Base-by-base conservation (phyloP, 371 early-diverging fungal species). In the Chytridium lagenaria region DNA sequence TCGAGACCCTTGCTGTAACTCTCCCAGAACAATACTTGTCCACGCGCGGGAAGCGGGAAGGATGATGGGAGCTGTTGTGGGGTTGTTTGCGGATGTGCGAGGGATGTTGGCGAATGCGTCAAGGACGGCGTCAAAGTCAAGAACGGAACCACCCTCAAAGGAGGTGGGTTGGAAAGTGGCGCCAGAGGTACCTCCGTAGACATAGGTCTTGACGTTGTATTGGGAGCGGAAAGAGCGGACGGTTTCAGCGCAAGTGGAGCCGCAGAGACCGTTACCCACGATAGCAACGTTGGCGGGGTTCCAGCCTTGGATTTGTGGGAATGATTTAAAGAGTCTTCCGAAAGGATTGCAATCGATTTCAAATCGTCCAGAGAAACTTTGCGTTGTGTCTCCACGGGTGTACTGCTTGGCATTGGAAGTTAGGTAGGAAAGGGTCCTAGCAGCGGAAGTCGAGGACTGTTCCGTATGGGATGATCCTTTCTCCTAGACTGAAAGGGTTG, bases 221-320 rank as follows among this genome's bases (percentile, higher is more conserved):
- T 74, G 63, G 64, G 78, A 75, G 37, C 72, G 68, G 28, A 71
- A 36, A 22, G 69, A n/a, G 26, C 73, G 61, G 40, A 70, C 71
- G 40, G 65, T 63, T 68, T 78, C 74, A 34, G 77, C 78, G 70
- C 81, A 78, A 1, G 78, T 81, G 33, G 75, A 74, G n/a, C 81
- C 78, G 73, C 81, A 78, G 68, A 70, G 67, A 10, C 81, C 81
- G 72, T 77, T 75, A 49, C 71, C 39, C 52, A 80, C 66, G 52
- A 80, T 37, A 16, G 72, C 49, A n/a, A 76, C 71, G 67, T 72
- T 59, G 28, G 28, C 50, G 5, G 67, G 51, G 50, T 59, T 38
- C 74, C 74, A 73, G 1, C 65, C 65, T n/a, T 55, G 52, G 23
- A 44, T 26, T 34, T 59, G 66, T 5, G 44, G 66, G 44, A 66